Evolutionary conservation across 495 filamentous ascomycete genomes (phyloP).

Genomic region (Annulohypoxylon bovei): DNA sequence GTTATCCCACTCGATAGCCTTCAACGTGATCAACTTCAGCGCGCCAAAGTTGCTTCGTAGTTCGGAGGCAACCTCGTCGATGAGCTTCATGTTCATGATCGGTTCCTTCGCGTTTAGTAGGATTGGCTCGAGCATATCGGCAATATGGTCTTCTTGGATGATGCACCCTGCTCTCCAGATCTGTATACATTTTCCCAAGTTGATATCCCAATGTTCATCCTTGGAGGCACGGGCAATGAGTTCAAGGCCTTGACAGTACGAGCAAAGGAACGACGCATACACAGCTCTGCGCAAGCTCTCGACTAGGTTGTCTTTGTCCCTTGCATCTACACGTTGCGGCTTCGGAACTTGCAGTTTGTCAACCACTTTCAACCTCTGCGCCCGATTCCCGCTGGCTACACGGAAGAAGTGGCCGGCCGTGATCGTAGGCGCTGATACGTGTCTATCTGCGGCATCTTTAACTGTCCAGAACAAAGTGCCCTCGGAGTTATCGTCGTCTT

Average conservation of each 20-base stretch:
- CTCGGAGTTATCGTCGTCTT: constrained; percentile 73
- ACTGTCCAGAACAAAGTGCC: constrained; percentile 75
- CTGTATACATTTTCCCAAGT: constrained; percentile 67
- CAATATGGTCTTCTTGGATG: constrained; percentile 74
- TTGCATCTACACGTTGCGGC: constrained; percentile 50
- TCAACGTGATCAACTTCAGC: constrained; percentile 67
- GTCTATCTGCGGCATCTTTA: constrained; percentile 68
- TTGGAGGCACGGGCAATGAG: constrained; percentile 70
- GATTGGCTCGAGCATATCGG: constrained; percentile 61
- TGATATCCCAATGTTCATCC: constrained; percentile 71
- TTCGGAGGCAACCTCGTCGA: constrained; percentile 62
- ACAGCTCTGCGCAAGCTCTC: constrained; percentile 69
- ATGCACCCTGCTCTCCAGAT: constrained; percentile 82
- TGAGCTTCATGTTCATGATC: constrained; percentile 43
- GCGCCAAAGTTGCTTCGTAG: constrained; percentile 60
- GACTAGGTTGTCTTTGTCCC: constrained; percentile 61
- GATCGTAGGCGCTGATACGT: constrained; percentile 73
- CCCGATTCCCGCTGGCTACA: constrained; percentile 70
- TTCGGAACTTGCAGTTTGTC: constrained; percentile 52
- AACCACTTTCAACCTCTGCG: constrained; percentile 58
- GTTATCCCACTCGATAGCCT: constrained; percentile 67
- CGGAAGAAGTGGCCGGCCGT: constrained; percentile 72
- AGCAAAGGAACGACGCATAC: constrained; percentile 69
- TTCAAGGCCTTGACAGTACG: constrained; percentile 74
- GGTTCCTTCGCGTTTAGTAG: constrained; percentile 22